Conservation (phyloP, 768 basidiomycete genomes). For the Mycena venus region DNA sequence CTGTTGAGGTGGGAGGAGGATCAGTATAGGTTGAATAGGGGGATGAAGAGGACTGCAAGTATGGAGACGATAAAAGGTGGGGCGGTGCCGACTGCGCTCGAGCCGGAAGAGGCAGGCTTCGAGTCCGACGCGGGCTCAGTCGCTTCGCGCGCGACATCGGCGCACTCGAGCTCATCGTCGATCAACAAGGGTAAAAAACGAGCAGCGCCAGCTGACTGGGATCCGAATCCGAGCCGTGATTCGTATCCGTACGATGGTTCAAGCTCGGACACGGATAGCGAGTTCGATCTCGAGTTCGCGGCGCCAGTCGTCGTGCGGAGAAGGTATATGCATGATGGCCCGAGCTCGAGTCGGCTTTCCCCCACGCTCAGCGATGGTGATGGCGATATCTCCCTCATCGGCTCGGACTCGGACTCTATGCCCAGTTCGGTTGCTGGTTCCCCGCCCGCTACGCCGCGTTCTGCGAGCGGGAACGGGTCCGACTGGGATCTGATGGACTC, state of each 20-base stretch:
- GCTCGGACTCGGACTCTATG: neutral
- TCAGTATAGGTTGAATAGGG: constrained; percentile 41
- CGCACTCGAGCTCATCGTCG: too few species aligned
- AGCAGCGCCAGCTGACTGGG: neutral
- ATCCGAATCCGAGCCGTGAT: too few species aligned
- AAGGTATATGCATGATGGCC: neutral
- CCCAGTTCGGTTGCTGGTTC: neutral
- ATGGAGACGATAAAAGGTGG: constrained; percentile 61
- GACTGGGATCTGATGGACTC: constrained; percentile 31
- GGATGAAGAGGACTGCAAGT: constrained; percentile 53
- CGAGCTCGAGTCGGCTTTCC: neutral
- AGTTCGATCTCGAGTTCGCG: neutral
- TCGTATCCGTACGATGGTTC: constrained; percentile 11
- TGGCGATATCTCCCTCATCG: constrained; percentile 13
- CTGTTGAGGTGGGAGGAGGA: constrained; percentile 65
- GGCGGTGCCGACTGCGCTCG: constrained; percentile 7
- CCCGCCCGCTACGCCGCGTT: neutral
- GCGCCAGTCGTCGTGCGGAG: neutral
- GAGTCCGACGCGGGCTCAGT: constrained; percentile 4
- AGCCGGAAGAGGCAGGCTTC: neutral
- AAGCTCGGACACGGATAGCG: constrained; percentile 26
- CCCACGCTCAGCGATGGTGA: constrained; percentile 18
- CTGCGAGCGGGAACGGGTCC: neutral
- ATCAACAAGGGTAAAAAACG: constrained; percentile 25
- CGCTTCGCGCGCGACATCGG: neutral